Evolutionary conservation across 495 filamentous ascomycete species (phyloP).

Genomic region (Lepraria neglecta): DNA sequence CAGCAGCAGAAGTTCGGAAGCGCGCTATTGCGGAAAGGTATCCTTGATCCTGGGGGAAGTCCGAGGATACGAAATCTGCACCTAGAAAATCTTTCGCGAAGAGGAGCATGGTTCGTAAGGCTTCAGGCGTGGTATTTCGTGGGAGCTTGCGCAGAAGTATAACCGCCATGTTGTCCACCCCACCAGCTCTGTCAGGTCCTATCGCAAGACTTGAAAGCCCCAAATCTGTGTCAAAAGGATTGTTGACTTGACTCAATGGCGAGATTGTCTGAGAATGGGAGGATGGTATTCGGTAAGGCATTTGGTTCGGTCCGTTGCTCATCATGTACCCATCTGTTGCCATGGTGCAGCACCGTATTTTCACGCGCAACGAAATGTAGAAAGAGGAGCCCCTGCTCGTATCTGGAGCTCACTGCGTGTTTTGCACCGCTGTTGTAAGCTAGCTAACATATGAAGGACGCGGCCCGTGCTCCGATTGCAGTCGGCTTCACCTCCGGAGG

Average conservation of each 20-base stretch:
- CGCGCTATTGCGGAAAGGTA: conserved; percentile 68
- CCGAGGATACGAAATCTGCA: conserved; percentile 61
- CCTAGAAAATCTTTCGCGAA: conserved; percentile 78
- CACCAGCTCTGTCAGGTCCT: conserved; percentile 19
- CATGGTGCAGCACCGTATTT: conserved; percentile 11
- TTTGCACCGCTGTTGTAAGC: neutral
- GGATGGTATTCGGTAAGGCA: conserved; percentile 21
- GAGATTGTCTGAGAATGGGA: conserved; percentile 26
- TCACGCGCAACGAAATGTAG: neutral
- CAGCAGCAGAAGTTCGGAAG: conserved; percentile 64
- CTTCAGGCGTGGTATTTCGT: conserved; percentile 61
- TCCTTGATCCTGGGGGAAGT: conserved; percentile 62
- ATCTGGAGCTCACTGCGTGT: neutral
- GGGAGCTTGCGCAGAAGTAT: conserved; percentile 74
- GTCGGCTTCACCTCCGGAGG: neutral
- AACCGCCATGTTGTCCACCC: conserved; percentile 31
- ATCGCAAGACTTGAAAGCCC: conserved; percentile 17
- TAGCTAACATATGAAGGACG: neutral
- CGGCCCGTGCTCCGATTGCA: neutral
- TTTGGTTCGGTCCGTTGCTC: conserved; percentile 19
- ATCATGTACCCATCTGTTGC: conserved; percentile 21
- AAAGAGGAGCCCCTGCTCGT: neutral
- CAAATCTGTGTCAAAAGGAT: conserved; percentile 26
- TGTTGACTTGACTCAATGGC: conserved; percentile 24
- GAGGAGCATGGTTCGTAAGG: conserved; percentile 72